phyloP scores from a whole-genome alignment of 2,329 filamentous ascomycete species.

The Hortaea sp. region DNA sequence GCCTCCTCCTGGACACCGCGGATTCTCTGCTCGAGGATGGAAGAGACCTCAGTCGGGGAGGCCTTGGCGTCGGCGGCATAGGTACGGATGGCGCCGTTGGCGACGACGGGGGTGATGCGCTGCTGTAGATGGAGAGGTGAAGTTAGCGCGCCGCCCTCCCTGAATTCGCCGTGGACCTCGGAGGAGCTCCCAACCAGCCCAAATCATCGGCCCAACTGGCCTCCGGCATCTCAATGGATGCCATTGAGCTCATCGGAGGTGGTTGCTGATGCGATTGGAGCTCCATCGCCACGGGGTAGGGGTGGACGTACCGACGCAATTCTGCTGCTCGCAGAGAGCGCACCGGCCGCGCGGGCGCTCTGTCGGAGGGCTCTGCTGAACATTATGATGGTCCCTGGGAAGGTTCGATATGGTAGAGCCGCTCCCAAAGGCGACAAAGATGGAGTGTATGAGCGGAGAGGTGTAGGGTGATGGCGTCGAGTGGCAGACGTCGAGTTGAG shows the following conservation, averaged over 20 bases:
- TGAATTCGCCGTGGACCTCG: constrained; percentile 12
- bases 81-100: constrained; percentile 62
- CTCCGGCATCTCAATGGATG: constrained; percentile 37
- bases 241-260: constrained; percentile 15
- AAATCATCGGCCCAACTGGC: constrained; percentile 22
- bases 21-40: constrained; percentile 98
- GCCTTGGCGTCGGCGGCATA: constrained; percentile 94
- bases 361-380: constrained; percentile 98
- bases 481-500: constrained; percentile 1
- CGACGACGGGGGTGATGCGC: constrained; percentile 73
- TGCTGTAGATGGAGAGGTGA: constrained; percentile 51
- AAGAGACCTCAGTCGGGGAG: constrained; percentile 93
- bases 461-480: constrained; percentile 1
- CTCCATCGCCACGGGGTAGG: constrained; percentile 31
- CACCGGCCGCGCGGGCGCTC: constrained; percentile 89
- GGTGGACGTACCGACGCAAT: constrained; percentile 77
- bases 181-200: constrained; percentile 29
- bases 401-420: constrained; percentile 25
- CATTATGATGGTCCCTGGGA: constrained; percentile 56
- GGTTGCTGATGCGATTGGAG: constrained; percentile 30
- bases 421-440: constrained; percentile 18
- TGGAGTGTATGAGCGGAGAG: constrained; percentile 1
- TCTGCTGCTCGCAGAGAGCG: constrained; percentile 84
- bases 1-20: constrained; percentile 96
- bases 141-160: constrained; percentile 36